These are phyloP conservation scores for Heterobasidion irregulare DNA, from an alignment of 1,284 basidiomycete species.

Conservation along the genomic window DNA sequence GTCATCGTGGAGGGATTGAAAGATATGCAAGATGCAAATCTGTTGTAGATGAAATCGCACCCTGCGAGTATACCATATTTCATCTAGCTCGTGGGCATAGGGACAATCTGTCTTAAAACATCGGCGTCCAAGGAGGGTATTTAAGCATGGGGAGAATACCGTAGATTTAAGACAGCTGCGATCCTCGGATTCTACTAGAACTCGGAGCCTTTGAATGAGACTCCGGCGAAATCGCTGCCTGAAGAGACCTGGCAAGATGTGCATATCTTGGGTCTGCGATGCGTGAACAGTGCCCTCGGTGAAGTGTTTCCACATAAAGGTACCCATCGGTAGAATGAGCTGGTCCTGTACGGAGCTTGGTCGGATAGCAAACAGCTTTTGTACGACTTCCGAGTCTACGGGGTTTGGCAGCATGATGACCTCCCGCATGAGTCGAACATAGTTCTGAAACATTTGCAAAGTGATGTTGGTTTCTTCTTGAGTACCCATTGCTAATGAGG, in stretches of 20 bases:
- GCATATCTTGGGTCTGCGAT: background rate
- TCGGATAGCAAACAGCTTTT: background rate
- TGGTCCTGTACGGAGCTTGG: background rate
- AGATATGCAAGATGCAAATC: background rate
- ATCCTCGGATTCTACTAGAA: background rate
- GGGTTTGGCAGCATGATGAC: background rate
- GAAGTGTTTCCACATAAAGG: background rate
- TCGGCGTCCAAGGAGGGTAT: background rate
- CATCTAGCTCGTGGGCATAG: background rate
- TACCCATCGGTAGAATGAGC: background rate
- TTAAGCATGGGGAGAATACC: background rate
- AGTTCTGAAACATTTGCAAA: slow-evolving; percentile 27
- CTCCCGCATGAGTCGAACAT: slow-evolving; percentile 18
- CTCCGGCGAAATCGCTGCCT: too few relatives aligned
- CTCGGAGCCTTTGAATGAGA: too few relatives aligned
- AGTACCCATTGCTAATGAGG: background rate
- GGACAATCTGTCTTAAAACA: background rate
- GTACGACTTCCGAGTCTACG: background rate
- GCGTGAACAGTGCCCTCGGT: background rate
- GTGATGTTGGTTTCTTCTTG: background rate
- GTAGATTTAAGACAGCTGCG: background rate
- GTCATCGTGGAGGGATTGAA: background rate
- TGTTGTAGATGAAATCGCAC: background rate
- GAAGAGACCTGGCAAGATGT: too few relatives aligned
- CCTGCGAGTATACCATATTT: background rate